Percentiles rank a stretch among this genome's conserved stretches.
These are phyloP conservation scores for Achlya hypogyna DNA, from an alignment of 352 stramenopile species.

Conservation along the genomic window DNA sequence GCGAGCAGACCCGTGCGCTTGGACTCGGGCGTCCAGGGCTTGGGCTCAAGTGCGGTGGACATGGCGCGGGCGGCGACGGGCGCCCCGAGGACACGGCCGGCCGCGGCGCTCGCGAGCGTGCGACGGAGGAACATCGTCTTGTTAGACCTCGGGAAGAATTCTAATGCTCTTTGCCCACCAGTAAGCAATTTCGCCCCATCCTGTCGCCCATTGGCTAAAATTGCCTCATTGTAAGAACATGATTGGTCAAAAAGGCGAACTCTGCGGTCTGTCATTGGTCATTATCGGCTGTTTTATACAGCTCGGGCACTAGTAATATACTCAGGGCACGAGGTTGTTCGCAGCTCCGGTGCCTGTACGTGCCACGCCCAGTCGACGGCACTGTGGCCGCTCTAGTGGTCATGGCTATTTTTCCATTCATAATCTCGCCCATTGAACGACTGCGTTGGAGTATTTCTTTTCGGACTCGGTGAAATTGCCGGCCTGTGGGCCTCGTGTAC, in stretches of 20 bases:
- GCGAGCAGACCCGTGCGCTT: constrained; percentile 84
- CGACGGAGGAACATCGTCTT: constrained; percentile 14
- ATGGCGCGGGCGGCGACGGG: constrained; percentile 5
- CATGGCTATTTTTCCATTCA: too few relatives aligned
- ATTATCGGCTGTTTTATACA: neutral
- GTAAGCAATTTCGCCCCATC: neutral
- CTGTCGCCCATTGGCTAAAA: neutral
- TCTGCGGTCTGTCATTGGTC: neutral
- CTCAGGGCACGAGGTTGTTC: too few relatives aligned
- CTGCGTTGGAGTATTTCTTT: too few relatives aligned
- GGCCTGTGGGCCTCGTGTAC: too few relatives aligned
- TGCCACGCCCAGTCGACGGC: too few relatives aligned
- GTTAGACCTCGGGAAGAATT: constrained; percentile 1
- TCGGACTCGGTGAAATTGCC: too few relatives aligned
- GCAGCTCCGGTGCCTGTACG: too few relatives aligned
- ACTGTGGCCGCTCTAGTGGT: too few relatives aligned
- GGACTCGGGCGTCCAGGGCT: constrained; percentile 62
- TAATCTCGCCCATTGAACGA: too few relatives aligned
- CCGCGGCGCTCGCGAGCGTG: neutral
- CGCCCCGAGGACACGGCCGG: constrained; percentile 5
- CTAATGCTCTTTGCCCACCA: constrained; percentile 1
- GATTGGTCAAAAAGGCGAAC: too few relatives aligned
- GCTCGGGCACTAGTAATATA: neutral
- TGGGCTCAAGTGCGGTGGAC: constrained; percentile 20
- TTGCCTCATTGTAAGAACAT: too few relatives aligned